phyloP scores from a whole-genome alignment of 805 yeast species.

The Pichia thaimueangensis region DNA sequence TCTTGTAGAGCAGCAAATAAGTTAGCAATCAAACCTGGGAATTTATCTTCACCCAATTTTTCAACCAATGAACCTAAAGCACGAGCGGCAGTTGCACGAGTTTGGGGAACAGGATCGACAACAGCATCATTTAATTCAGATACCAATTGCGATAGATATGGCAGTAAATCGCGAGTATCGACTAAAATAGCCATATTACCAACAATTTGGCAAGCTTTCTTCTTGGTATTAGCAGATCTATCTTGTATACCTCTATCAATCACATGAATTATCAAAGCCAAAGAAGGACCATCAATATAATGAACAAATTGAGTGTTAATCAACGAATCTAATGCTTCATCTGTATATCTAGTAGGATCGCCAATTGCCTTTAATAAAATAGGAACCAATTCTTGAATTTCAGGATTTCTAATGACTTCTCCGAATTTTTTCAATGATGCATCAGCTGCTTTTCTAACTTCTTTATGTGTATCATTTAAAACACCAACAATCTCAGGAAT shows the following conservation, averaged over 20 bases:
- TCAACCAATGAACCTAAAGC: conserved; percentile 96
- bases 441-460: conserved; percentile 93
- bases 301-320: conserved; percentile 92
- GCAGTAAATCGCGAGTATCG: conserved; percentile 76
- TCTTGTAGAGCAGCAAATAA: conserved; percentile 72
- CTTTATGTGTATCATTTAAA: conserved; percentile 91
- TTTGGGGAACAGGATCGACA: conserved; percentile 97
- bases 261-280: conserved; percentile 91
- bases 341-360: conserved; percentile 89
- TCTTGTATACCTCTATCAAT: conserved; percentile 94
- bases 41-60: conserved; percentile 89
- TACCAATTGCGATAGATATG: conserved; percentile 73
- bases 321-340: conserved; percentile 76
- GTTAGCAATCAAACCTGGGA: conserved; percentile 86
- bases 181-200: conserved; percentile 98
- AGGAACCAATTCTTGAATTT: conserved; percentile 89
- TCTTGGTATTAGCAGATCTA: conserved; percentile 86
- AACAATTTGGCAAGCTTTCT: conserved; percentile 94
- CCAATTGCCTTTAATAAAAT: conserved; percentile 85
- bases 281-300: conserved; percentile 95
- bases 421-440: conserved; percentile 85
- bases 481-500: conserved; percentile 97
- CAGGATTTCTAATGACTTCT: conserved; percentile 95
- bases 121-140: conserved; percentile 84
- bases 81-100: conserved; percentile 95